phyloP scores from a whole-genome alignment of 495 filamentous ascomycete genomes.

The Geopyxis carbonaria region DNA sequence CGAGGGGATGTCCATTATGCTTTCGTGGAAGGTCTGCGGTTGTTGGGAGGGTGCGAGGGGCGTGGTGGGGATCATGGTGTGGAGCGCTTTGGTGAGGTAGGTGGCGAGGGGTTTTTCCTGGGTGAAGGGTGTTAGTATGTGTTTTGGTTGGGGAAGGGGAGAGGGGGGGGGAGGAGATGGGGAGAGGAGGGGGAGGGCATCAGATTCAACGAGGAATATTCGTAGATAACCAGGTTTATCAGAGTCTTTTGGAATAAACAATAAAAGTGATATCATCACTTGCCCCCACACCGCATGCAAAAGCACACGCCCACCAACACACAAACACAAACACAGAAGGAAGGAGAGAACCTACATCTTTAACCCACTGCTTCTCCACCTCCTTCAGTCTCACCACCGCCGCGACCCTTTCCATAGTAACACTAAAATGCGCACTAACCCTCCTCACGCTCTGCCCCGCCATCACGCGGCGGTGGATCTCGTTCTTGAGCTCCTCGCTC shows the following conservation, averaged over 20 bases:
- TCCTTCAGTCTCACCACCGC: slow-evolving; percentile 78
- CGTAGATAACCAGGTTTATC: slow-evolving; percentile 62
- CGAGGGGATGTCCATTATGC: slow-evolving; percentile 78
- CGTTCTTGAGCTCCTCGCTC: slow-evolving; percentile 54
- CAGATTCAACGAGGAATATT: slow-evolving; percentile 22
- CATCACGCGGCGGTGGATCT: slow-evolving; percentile 54
- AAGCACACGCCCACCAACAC: neutral
- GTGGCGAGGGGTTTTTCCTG: slow-evolving; percentile 62
- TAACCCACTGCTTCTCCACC: slow-evolving; percentile 60
- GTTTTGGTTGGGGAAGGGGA: neutral
- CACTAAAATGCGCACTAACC: slow-evolving; percentile 58
- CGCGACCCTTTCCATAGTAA: slow-evolving; percentile 74
- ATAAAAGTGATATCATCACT: too few relatives aligned
- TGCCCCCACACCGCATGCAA: too few relatives aligned
- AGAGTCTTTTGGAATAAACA: slow-evolving; percentile 99
- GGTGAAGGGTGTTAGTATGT: slow-evolving; percentile 6
- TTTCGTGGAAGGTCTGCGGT: slow-evolving; percentile 41
- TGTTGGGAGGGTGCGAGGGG: slow-evolving; percentile 19
- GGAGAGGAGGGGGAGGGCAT: slow-evolving; percentile 33
- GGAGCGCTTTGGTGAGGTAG: slow-evolving; percentile 58
- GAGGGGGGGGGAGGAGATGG: neutral
- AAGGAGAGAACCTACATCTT: slow-evolving; percentile 45
- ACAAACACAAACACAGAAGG: neutral
- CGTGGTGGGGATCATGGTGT: slow-evolving; percentile 60
- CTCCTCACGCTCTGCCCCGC: slow-evolving; percentile 50